Evolutionary conservation across 176 grass and related monocot species (phyloP).

Genomic region (Stipa capillata): DNA sequence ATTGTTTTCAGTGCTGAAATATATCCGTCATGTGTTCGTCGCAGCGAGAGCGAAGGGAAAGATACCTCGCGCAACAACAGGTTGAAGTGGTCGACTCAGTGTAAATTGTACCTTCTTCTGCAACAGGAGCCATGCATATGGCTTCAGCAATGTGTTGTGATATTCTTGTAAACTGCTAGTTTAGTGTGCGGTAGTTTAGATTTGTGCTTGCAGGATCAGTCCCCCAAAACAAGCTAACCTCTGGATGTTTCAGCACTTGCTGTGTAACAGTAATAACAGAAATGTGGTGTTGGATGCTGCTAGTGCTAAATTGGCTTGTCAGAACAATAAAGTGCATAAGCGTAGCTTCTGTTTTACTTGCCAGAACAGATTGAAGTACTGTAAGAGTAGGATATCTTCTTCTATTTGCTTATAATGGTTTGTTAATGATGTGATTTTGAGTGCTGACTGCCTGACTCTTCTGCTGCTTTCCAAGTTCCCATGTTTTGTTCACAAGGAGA

Average conservation of each 20-base stretch:
- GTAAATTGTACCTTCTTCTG: constrained; percentile 42
- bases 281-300: constrained; percentile 15
- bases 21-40: background rate
- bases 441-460: background rate
- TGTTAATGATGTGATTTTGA: background rate
- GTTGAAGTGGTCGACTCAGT: constrained; percentile 77
- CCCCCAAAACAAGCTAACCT: constrained; percentile 61
- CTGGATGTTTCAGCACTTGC: constrained; percentile 27
- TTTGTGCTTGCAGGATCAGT: constrained; percentile 31
- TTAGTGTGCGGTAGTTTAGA: constrained; percentile 30
- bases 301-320: constrained; percentile 22
- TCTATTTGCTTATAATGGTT: background rate
- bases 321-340: constrained; percentile 31
- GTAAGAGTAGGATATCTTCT: background rate
- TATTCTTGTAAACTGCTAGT: constrained; percentile 23
- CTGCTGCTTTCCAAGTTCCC: background rate
- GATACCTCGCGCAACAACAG: constrained; percentile 80
- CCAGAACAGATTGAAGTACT: background rate
- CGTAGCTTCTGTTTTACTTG: background rate
- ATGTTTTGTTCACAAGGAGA: background rate
- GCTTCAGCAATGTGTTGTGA: constrained; percentile 21
- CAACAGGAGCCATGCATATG: background rate
- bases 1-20: constrained; percentile 5
- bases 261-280: constrained; percentile 55
- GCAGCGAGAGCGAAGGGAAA: constrained; percentile 91